phyloP scores from a whole-genome alignment of 2,329 filamentous ascomycete species.

The Paecilomyces formosus region DNA sequence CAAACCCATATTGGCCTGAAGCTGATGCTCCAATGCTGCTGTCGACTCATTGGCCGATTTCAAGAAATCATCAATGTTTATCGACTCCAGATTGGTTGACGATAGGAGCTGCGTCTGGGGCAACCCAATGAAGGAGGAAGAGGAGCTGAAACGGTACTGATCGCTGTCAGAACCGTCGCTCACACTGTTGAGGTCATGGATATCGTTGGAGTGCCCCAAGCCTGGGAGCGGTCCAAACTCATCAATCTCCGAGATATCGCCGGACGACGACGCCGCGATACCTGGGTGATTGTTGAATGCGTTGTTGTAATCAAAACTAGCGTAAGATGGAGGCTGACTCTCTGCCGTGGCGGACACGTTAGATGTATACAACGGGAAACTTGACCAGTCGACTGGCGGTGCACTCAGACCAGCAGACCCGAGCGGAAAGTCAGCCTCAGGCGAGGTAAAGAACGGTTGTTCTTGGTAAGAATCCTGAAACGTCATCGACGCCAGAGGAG shows the following conservation, averaged over 20 bases:
- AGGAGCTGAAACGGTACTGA: conserved; percentile 33
- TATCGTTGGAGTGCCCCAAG: conserved; percentile 20
- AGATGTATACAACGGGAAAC: conserved; percentile 35
- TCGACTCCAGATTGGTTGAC: conserved; percentile 31
- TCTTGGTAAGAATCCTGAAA: conserved; percentile 32
- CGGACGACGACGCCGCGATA: conserved; percentile 39
- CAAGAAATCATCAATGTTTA: conserved; percentile 38
- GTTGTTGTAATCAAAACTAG: conserved; percentile 39
- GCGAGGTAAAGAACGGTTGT: conserved; percentile 32
- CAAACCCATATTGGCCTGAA: conserved; percentile 30
- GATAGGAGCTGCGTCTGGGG: conserved; percentile 35
- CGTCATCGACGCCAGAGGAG: conserved; percentile 25
- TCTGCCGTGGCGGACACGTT: conserved; percentile 30
- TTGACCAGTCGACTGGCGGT: conserved; percentile 42
- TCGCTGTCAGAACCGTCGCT: conserved; percentile 36
- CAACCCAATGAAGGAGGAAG: conserved; percentile 35
- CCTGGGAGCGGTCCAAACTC: conserved; percentile 32
- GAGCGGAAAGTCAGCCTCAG: conserved; percentile 34
- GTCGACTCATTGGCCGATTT: conserved; percentile 35
- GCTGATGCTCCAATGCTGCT: conserved; percentile 31
- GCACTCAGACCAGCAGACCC: conserved; percentile 32
- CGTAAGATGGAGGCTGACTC: conserved; percentile 39
- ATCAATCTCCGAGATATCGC: conserved; percentile 42
- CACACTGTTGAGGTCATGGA: conserved; percentile 32
- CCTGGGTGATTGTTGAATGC: conserved; percentile 29